Evolutionary conservation across 2,329 filamentous ascomycete species (phyloP), one percentile per base, ranked within the genome.

Genomic region (Pseudopyricularia cyperi): DNA sequence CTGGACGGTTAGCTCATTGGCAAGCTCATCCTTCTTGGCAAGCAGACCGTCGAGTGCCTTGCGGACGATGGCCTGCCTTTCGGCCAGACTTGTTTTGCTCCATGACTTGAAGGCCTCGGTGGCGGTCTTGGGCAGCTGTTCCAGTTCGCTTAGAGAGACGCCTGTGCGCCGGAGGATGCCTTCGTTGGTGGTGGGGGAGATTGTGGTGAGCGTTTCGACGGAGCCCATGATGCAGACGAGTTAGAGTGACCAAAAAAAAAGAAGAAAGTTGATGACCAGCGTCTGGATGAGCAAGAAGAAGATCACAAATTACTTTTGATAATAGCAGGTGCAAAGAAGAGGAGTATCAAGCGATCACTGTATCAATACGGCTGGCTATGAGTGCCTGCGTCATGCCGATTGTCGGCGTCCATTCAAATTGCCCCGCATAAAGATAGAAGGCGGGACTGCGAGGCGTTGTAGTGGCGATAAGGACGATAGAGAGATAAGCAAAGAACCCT

Each of bases 131-230:
- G 89, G 84, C n/a, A 96, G 72, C 53, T 76, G 69, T 50, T 83
- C 73, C 49, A 95, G 73, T 57, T 95, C 87, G 28, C 77, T 69
- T 35, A 79, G 69, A 46, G 87, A 84, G 58, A 85, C 75, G 59
- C 87, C 89, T 66, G 82, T 82, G 58, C 90, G 82, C 55, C 84
- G 88, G 58, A 95, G 68, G 66, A 97, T 80, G 53, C 86, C 76
- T 71, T 90, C 82, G 69, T 93, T 91, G 58, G 89, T 96, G 57
- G 80, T 85, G 53, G 91, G 91, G 3, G 91, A 97, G 68, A 96
- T 90, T 58, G 91, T 96, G 32, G 73, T 82, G 60, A 84, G 73
- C 48, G 72, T 71, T 70, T 84, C 80, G 62, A 77, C 72, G 56
- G 80, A 82, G 26, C 37, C 50, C 80, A 84, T 84, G 52, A 55